Evolutionary conservation across 1,284 basidiomycete genomes (phyloP), one percentile per base, ranked within the genome.

Genomic region (Tetrapyrgos nigripes): DNA sequence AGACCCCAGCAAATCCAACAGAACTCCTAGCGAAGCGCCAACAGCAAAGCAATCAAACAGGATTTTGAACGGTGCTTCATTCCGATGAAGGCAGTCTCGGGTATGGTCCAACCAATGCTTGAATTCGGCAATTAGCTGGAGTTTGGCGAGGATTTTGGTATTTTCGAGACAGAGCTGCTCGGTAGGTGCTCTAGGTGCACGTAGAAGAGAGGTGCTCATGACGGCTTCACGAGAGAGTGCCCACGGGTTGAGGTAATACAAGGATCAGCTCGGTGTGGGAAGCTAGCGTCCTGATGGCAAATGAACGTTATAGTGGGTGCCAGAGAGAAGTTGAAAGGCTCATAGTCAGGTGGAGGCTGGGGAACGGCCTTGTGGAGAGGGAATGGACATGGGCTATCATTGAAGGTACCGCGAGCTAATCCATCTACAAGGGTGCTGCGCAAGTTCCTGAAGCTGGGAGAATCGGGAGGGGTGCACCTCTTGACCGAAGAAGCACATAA

Each of bases 1-100:
- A 4, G 74, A 72, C 14, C 76, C 74, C n/a, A 78, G 63, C 19
- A 78, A 68, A 51, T 74, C 71, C 27, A 78, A 65, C 13, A 79
- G 68, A 2, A 75, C 73, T 44, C 67, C 66, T 17, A 77, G 66
- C 1, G 77, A 72, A 14, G 70, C 73, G 9, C 75, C 77, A 40
- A 75, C 72, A 31, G 72, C 67, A 51, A 78, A 70, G 53, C 73
- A 76, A 49, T 74, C 68, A 70, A 74, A 79, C 26, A 79, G 65
- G 11, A 71, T 61, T 29, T 66, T 66, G 46, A 73, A 61, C 3
- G 72, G 65, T 55, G 45, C 66, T 63, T 59, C 62, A 63, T n/a
- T 54, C 23, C 44, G 45, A 44, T 59, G 53, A 26, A 45, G 52
- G 26, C 57, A 63, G 50, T n/a, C n/a, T n/a, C 62, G 65, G 9